Percentiles rank a stretch among this genome's conserved stretches.
Evolutionary conservation across 495 filamentous ascomycete genomes (phyloP).

Genomic region (Sabuloglossum arenarium): DNA sequence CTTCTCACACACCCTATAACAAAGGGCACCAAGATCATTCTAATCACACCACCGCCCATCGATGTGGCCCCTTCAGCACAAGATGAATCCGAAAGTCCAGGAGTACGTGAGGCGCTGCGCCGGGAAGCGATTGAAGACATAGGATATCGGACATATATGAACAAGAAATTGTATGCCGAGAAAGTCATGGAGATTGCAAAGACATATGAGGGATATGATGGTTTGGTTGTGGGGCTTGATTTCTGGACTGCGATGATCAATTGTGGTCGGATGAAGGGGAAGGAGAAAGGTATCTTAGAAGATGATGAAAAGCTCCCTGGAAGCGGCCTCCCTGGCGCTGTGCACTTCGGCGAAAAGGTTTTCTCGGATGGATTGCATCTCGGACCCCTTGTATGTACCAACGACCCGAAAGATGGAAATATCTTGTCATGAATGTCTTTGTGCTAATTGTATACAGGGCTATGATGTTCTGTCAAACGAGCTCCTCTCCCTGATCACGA

Average conservation of each 20-base stretch:
- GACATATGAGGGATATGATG: constrained; percentile 5
- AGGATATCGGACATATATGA: constrained; percentile 13
- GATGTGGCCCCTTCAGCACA: constrained; percentile 8
- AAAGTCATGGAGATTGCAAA: constrained; percentile 14
- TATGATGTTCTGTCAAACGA: background rate
- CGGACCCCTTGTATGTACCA: background rate
- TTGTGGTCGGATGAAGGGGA: background rate
- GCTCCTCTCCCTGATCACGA: background rate
- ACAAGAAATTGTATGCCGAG: constrained; percentile 13
- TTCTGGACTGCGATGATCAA: constrained; percentile 11
- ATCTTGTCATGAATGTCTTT: background rate
- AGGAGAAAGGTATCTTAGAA: background rate
- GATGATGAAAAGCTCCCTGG: background rate
- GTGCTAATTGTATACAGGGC: background rate
- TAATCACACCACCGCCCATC: constrained; percentile 16
- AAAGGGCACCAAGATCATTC: constrained; percentile 11
- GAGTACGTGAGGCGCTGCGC: background rate
- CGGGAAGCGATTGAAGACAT: background rate
- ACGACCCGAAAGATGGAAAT: background rate
- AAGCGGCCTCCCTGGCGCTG: constrained; percentile 1
- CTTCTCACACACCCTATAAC: constrained; percentile 9
- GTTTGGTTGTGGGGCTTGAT: constrained; percentile 9
- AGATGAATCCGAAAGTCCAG: constrained; percentile 4
- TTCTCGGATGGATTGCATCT: constrained; percentile 1
- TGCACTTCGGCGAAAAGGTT: background rate